These are phyloP conservation scores for Rheum nobile DNA, from an alignment of 148 eudicot species.

Conservation along the genomic window DNA sequence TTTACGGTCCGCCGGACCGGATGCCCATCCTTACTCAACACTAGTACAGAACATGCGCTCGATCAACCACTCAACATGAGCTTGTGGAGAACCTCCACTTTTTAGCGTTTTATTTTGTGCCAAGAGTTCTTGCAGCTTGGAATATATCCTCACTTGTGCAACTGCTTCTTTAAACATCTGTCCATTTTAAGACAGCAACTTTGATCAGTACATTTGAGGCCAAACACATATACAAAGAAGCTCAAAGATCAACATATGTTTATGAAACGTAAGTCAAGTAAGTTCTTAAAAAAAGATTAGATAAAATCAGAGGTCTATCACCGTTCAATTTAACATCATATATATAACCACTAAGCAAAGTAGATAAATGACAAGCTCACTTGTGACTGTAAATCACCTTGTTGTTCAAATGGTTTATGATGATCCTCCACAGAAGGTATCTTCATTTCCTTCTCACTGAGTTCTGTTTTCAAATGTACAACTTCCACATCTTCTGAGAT, in stretches of 20 bases:
- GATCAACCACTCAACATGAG: too few relatives aligned
- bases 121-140: constrained; percentile 41
- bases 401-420: constrained; percentile 17
- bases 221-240: too few relatives aligned
- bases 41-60: too few relatives aligned
- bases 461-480: constrained; percentile 28
- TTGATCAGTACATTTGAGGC: too few relatives aligned
- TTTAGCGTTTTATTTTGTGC: constrained; percentile 29
- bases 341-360: background rate
- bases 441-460: constrained; percentile 20
- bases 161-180: constrained; percentile 47
- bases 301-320: background rate
- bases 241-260: too few relatives aligned
- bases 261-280: too few relatives aligned
- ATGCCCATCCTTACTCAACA: too few relatives aligned
- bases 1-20: too few relatives aligned
- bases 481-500: constrained; percentile 70
- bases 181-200: background rate
- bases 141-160: constrained; percentile 28
- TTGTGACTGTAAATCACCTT: constrained; percentile 22
- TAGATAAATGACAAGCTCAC: constrained; percentile 17
- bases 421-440: constrained; percentile 17
- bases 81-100: constrained; percentile 35
- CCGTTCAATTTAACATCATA: background rate
- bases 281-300: too few relatives aligned